Base-by-base conservation (phyloP, 257 asterid genomes). In the Apocynum venetum region DNA sequence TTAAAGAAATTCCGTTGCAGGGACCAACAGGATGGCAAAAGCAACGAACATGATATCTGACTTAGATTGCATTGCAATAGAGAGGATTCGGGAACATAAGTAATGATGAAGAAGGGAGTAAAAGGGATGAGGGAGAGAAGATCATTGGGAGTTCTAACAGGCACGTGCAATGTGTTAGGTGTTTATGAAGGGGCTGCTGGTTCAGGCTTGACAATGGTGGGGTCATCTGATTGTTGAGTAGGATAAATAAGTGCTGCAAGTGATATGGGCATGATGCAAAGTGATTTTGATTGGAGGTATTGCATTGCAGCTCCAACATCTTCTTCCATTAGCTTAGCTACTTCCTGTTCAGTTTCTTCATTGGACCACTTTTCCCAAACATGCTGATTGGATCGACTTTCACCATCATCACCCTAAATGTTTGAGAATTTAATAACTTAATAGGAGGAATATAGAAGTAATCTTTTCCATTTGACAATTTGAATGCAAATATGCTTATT, bases 361-460 rank as follows among this genome's bases (percentile, higher is more conserved):
- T 89, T 92, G 49, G 97, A 89, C 96, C 96, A 93, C 81, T 89
- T 91, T 80, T 89, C 97, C 96, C 97, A 93, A n/a, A 85, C 89
- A 9, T 85, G 92, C 81, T 84, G 87, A 82, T 86, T 87, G 1
- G 88, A 57, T 67, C 87, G 88, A 60, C 68, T 85, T 77, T 89
- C 97, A 25, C 87, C 86, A 12, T 77, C 72, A 56, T 89, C 89
- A 31, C 81, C 91, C 97, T 91, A 66, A 11, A 77, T 67, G 67
- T 53, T 67, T 52, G 40, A 77, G 59, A 57, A 48, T 73, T 49
- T n/a, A 38, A 76, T 52, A 64, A 74, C 47, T 73, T 44, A 57
- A 66, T 31, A n/a, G 56, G 76, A 8, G 56, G 36, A 57, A 65
- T 4, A 67, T n/a, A 51, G 47, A 80, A 44, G 9, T 6, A 7